A percentile compares a stretch with the other conserved stretches of the same genome.
phyloP scores from a whole-genome alignment of 306 rosid genomes.

The Fragaria iinumae region DNA sequence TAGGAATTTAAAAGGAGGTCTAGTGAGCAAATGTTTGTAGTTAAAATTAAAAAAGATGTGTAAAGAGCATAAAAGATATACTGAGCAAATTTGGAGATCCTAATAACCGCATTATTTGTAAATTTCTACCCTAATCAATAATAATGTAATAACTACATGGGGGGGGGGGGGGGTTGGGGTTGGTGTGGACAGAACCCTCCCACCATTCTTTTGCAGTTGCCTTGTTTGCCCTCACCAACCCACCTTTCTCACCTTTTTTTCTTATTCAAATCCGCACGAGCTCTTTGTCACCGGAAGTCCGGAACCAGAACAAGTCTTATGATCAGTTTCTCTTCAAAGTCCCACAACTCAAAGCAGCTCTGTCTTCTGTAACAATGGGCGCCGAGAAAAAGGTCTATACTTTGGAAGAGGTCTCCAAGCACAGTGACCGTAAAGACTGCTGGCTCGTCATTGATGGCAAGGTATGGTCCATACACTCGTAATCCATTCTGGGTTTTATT shows the following conservation, averaged over 20 bases:
- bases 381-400: slow-evolving; percentile 50
- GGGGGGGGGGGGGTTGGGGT: no score
- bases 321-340: not conserved
- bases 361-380: slow-evolving; percentile 42
- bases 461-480: slow-evolving; percentile 36
- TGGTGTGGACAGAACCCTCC: not conserved
- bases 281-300: not conserved
- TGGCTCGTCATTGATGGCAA: slow-evolving; percentile 80
- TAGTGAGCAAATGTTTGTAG: no score
- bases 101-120: no score
- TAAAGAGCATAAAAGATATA: no score
- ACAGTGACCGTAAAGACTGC: slow-evolving; percentile 61
- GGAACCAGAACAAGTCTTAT: not conserved
- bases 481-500: slow-evolving; percentile 12
- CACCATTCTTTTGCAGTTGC: not conserved
- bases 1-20: no score
- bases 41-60: no score
- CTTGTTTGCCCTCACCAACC: slow-evolving; percentile 28
- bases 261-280: slow-evolving; percentile 30
- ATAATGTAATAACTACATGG: no score
- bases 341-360: not conserved
- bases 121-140: no score
- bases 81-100: no score
- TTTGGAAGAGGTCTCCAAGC: slow-evolving; percentile 63
- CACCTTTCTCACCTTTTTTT: not conserved